Base-by-base conservation (phyloP, 116 monocot genomes). In the Posidonia oceanica region DNA sequence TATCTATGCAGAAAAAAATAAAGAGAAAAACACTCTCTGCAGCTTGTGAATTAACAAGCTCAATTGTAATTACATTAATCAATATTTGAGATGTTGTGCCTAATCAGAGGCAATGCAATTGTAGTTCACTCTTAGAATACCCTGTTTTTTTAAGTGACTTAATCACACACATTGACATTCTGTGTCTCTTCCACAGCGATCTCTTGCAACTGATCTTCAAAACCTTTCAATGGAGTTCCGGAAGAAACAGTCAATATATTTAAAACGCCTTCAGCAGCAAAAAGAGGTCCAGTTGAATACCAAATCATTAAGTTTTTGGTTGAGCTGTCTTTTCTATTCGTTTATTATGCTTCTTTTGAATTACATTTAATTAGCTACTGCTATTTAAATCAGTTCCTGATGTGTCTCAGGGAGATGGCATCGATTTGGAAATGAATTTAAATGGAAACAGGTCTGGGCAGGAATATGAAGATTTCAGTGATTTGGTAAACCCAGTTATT, bases 351-450 rank as follows among this genome's bases (percentile, higher is more conserved):
- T 58, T 11, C 17, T 58, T n/a, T 17, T 2, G 7, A 54, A 37
- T 48, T 54, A 36, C 15, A 68, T 48, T 48, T 48, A 10, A 48
- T 48, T 48, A 10, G 7, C 48, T 48, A 48, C 7, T 48, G 2
- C 12, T 7, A 48, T 54, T 54, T 17, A 58, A 18, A 58, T 58
- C 4, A 15, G 20, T 58, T 58, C 20, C 48, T 48, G 48, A 18
- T 58, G 58, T 58, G 58, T 18, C 6, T 21, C 58, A 62, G 62
- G 62, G 62, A 52, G 89, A 93, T 84, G 84, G 82, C 52, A 57
- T 87, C 42, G 93, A 93, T 71, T 77, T 93, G 84, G 89, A 93
- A 75, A 86, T 93, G 85, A 89, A 93, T 75, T 52, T 83, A 17
- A 89, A 89, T 73, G 89, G 93, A 55, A 71, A 54, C 12, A 78